A percentile compares a stretch with the other conserved stretches of the same genome.
These are phyloP conservation scores for Lactifluus pinguis DNA, from an alignment of 768 basidiomycete genomes.

Conservation along the genomic window DNA sequence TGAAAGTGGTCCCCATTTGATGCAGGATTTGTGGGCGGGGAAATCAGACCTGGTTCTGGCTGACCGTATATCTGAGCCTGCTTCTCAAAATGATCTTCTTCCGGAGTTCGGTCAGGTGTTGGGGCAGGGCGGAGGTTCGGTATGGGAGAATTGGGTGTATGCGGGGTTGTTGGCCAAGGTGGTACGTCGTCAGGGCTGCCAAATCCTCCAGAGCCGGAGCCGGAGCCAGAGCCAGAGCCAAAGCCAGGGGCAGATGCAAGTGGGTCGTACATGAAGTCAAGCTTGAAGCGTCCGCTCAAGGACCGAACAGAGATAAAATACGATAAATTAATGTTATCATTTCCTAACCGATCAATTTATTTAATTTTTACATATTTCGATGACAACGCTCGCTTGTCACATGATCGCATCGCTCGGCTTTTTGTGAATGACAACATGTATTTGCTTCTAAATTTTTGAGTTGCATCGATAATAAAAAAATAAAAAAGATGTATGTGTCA, in stretches of 20 bases:
- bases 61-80: constrained; percentile 84
- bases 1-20: constrained; percentile 68
- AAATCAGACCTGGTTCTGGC: constrained; percentile 75
- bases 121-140: constrained; percentile 62
- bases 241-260: constrained; percentile 40
- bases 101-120: constrained; percentile 43
- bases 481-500: neutral
- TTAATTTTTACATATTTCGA: too few species aligned
- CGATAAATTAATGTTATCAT: neutral
- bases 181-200: constrained; percentile 39
- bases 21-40: constrained; percentile 54
- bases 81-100: constrained; percentile 50
- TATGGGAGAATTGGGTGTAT: constrained; percentile 58
- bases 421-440: neutral
- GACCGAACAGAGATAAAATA: neutral
- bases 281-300: neutral
- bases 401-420: too few species aligned
- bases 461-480: neutral
- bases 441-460: neutral
- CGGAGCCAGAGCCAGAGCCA: constrained; percentile 22
- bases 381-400: too few species aligned
- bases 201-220: constrained; percentile 29
- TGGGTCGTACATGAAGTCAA: constrained; percentile 57
- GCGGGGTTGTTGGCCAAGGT: constrained; percentile 79
- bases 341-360: too few species aligned